phyloP scores from a whole-genome alignment of 306 rosid species.

The Corylus heterophylla region DNA sequence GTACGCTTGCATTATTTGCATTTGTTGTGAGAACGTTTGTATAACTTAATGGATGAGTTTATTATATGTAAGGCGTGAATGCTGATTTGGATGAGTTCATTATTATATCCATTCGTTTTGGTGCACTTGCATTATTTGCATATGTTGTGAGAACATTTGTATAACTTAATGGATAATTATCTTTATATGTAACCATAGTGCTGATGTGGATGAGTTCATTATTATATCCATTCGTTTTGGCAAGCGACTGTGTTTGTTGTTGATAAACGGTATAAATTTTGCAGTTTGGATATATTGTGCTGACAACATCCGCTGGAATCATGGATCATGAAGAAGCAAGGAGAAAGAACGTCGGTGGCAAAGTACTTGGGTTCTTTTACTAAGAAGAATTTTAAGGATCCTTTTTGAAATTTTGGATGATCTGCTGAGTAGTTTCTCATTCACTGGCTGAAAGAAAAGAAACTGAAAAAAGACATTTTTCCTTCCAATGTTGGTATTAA shows the following conservation, averaged over 20 bases:
- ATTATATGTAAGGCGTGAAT: neutral
- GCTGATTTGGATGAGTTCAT: neutral
- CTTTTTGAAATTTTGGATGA: neutral
- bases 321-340: conserved; percentile 67
- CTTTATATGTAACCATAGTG: neutral
- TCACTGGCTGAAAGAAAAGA: neutral
- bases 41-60: neutral
- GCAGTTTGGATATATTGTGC: conserved; percentile 57
- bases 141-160: neutral
- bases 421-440: neutral
- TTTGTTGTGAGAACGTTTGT: neutral
- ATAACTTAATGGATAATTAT: neutral
- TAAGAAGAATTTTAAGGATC: conserved; percentile 17
- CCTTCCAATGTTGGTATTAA: neutral
- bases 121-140: too few relatives aligned
- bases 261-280: neutral
- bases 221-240: neutral
- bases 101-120: neutral
- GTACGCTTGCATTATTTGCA: too few relatives aligned
- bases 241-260: neutral
- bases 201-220: neutral
- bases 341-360: conserved; percentile 62
- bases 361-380: conserved; percentile 66
- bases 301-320: conserved; percentile 61
- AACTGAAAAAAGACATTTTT: neutral